Evolutionary conservation across 202 grass and related monocot genomes (phyloP), one percentile per base, ranked within the genome.

Genomic region (Panicum virgatum): DNA sequence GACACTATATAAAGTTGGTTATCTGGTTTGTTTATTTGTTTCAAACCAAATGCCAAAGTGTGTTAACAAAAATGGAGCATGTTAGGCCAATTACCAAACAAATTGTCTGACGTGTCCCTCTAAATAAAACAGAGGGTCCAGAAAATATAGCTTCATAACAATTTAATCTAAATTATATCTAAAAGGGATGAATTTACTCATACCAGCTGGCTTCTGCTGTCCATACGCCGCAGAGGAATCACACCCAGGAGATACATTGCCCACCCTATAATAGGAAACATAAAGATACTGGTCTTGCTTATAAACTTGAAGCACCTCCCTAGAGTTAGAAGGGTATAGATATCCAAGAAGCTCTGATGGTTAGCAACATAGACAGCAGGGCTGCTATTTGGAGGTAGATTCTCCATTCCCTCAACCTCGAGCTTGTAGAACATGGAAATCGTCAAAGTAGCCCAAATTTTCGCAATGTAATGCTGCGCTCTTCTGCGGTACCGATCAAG

Each of bases 221-320:
- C 95, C 90, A 91, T 88, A 68, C 92, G 88, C 50, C 88, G 72
- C 60, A 98, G 75, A 47, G 95, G 90, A 87, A 98, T 93, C 82
- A 98, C 90, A 63, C 95, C 95, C 73, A 95, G 73, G 76, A 98
- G 89, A 86, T 91, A 93, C 95, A 98, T 98, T 3, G 95, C 95
- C 95, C 95, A 98, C 13, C 95, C 95, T 80, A 98, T 91, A 79
- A 98, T 88, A 34, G 95, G 95, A 78, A 94, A 86, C 62, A 98
- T 47, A 75, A 98, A 98, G 76, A 94, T 98, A 84, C 95, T 93
- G n/a, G 88, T 94, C 88, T 98, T 98, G 95, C 95, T 98, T 82
- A 98, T 98, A 86, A 98, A 86, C 76, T 98, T 98, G 88, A 91
- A 98, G 86, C 95, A 93, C 72, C 86, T 88, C 32, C 92, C 90